These are phyloP conservation scores for Paramecium pentaurelia DNA, from an alignment of 73 alveolate species.

Conservation along the genomic window DNA sequence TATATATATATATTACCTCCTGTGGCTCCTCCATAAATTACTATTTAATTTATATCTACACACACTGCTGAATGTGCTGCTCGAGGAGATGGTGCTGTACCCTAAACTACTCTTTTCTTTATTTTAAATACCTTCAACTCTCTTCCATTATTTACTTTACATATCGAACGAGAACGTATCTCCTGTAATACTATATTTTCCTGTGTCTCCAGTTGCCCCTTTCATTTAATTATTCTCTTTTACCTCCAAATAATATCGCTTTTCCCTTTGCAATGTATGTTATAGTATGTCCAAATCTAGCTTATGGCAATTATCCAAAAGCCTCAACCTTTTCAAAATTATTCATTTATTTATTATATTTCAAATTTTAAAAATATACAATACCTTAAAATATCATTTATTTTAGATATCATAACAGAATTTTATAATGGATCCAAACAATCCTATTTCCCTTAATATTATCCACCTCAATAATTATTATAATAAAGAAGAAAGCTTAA, in stretches of 20 bases:
- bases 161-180: conserved; percentile 89
- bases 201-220: conserved; percentile 95
- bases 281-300: conserved; percentile 97
- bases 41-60: conserved; percentile 88
- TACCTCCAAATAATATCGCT: conserved; percentile 94
- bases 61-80: conserved; percentile 97
- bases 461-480: not conserved
- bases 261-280: conserved; percentile 85
- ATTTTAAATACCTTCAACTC: conserved; percentile 77
- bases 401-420: not conserved
- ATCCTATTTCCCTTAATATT: not conserved
- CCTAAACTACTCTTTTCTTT: conserved; percentile 65
- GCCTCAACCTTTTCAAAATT: conserved; percentile 60
- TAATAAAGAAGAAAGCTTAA: not conserved
- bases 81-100: conserved; percentile 95
- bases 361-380: not conserved
- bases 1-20: conserved; percentile 77
- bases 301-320: conserved; percentile 72
- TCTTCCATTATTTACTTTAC: conserved; percentile 81
- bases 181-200: conserved; percentile 92
- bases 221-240: not conserved
- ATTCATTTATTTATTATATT: not conserved
- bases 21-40: conserved; percentile 98
- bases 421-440: not conserved
- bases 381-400: not conserved